Percentiles rank a stretch among this genome's conserved stretches.
phyloP scores from a whole-genome alignment of 495 filamentous ascomycete species.

The Trichoderma parareesei region DNA sequence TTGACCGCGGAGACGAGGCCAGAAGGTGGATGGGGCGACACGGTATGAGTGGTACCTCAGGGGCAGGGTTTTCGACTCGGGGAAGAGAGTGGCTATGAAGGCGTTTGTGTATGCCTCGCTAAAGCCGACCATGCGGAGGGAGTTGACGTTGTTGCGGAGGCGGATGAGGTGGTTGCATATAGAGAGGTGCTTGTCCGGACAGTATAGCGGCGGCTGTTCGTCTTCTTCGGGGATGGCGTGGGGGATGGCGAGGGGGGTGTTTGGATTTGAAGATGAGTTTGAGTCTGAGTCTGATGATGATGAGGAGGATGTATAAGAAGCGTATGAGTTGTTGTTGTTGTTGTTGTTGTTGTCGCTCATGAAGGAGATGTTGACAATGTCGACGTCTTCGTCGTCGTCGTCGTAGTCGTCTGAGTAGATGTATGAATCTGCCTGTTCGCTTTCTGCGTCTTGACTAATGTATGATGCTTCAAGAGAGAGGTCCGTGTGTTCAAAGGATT shows the following conservation, averaged over 20 bases:
- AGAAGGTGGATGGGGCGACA: slow-evolving; percentile 6
- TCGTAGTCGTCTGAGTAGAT: background rate
- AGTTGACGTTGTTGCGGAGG: slow-evolving; percentile 17
- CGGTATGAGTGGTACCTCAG: background rate
- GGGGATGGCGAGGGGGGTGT: background rate
- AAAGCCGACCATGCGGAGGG: slow-evolving; percentile 20
- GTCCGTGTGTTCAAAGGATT: background rate
- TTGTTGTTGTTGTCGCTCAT: background rate
- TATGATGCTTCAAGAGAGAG: background rate
- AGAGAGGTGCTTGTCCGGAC: slow-evolving; percentile 15
- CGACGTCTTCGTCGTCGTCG: background rate
- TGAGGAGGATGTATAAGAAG: too few species aligned
- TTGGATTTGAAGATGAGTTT: background rate
- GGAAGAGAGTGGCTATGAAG: slow-evolving; percentile 16
- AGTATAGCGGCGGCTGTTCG: background rate
- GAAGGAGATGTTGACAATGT: background rate
- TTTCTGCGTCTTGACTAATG: background rate
- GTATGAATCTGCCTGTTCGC: background rate
- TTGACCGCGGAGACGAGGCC: slow-evolving; percentile 11
- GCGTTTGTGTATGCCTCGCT: slow-evolving; percentile 16
- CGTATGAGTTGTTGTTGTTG: background rate
- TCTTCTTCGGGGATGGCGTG: background rate
- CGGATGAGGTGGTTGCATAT: slow-evolving; percentile 20
- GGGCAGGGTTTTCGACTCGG: background rate
- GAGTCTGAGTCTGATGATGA: background rate